Evolutionary conservation across 768 basidiomycete genomes (phyloP).

Genomic region (Cystobasidium onofrii): DNA sequence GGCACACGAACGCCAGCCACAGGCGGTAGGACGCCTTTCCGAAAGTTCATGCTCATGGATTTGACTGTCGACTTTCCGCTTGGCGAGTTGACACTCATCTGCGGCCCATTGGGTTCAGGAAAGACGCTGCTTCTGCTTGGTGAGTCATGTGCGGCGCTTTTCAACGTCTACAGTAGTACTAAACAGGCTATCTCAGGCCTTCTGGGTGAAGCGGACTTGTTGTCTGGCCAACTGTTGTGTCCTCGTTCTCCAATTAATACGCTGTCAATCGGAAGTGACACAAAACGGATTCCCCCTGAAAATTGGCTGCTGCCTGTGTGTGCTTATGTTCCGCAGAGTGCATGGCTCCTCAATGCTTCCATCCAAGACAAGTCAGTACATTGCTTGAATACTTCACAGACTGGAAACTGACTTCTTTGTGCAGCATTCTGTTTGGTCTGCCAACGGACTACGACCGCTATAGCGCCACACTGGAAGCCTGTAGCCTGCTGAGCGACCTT

Average conservation of each 20-base stretch:
- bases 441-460: slow-evolving; percentile 59
- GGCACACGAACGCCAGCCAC: slow-evolving; percentile 4
- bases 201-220: slow-evolving; percentile 42
- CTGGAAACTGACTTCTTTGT: slow-evolving; percentile 41
- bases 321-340: slow-evolving; percentile 60
- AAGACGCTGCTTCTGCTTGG: slow-evolving; percentile 27
- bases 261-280: slow-evolving; percentile 36
- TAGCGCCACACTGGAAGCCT: slow-evolving; percentile 61
- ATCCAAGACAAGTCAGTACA: slow-evolving; percentile 42
- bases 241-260: slow-evolving; percentile 35
- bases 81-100: slow-evolving; percentile 54
- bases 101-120: slow-evolving; percentile 23
- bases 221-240: slow-evolving; percentile 37
- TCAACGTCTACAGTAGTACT: no score
- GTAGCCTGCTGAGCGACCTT: slow-evolving; percentile 63
- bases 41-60: slow-evolving; percentile 49
- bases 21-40: not conserved
- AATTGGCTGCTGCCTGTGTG: slow-evolving; percentile 34
- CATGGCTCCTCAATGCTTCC: slow-evolving; percentile 54
- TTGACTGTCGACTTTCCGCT: slow-evolving; percentile 57
- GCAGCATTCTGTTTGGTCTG: slow-evolving; percentile 60
- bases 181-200: no score
- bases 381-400: slow-evolving; percentile 68
- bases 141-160: slow-evolving; percentile 14
- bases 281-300: slow-evolving; percentile 53